Evolutionary conservation across 352 stramenopile species (phyloP), one percentile per base, ranked within the genome.

Genomic region (Phytopythium montanum): DNA sequence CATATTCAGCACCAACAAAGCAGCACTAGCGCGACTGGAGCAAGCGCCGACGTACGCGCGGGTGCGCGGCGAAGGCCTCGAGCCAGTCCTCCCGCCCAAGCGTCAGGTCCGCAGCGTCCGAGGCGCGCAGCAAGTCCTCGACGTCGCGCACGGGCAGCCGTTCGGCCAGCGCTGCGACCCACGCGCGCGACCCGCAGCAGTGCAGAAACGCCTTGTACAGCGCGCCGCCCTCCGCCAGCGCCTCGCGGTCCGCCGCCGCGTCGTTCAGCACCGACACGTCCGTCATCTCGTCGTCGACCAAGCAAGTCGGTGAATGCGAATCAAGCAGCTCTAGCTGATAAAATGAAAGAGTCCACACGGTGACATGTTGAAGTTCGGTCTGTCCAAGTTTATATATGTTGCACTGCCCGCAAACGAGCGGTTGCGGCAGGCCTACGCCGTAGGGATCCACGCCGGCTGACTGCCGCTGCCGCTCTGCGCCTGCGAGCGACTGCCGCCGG

Each of bases 61-160:
- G 81, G 54, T 92, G 81, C 0, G 81, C 77, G 12, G 68, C 72
- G 61, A 92, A 92, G 4, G 81, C 81, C 60, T 89, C 79, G 26
- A 89, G 69, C 81, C 79, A 90, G 59, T 92, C 81, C 5, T 75
- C 66, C 16, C 65, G 61, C 53, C 64, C 64, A 45, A 92, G 67
- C 33, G 52, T 23, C 26, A 39, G 38, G 59, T 90, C 79, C 5
- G 68, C 77, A 1, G 58, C 66, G 38, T 86, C 72, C 2, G 75
- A 72, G 7, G 68, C 75, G 33, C 60, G 58, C n/a, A 66, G 78
- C 36, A 90, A 65, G 23, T 62, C 70, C 19, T 68, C 71, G 1
- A 79, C 69, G 42, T 81, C 68, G 10, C 41, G 36, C 14, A 85
- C 65, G 1, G 81, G 81, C 38, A 88, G 72, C 31, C 60, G 66